Conservation (phyloP, 371 early-diverging fungal genomes). For the Rhizomucor miehei region DNA sequence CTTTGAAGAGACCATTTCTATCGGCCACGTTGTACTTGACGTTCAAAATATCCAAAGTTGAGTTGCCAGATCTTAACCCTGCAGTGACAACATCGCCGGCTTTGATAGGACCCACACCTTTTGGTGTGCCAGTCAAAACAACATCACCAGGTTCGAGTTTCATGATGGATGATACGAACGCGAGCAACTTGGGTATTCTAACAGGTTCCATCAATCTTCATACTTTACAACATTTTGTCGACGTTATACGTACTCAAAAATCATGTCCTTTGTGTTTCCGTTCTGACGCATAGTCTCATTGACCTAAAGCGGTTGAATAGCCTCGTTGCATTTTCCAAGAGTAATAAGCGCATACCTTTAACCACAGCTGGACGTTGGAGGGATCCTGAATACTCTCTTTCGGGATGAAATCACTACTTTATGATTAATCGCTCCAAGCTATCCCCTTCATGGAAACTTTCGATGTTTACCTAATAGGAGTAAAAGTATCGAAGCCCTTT, state of each 20-base stretch:
- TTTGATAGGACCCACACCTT: constrained; percentile 82
- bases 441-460: no score
- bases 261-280: constrained; percentile 89
- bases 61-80: constrained; percentile 54
- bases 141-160: constrained; percentile 81
- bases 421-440: no score
- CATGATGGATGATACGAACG: constrained; percentile 82
- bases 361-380: constrained; percentile 73
- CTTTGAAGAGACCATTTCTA: constrained; percentile 37
- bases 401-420: constrained; percentile 72
- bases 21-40: constrained; percentile 36
- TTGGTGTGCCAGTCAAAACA: constrained; percentile 82
- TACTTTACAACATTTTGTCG: background rate
- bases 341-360: constrained; percentile 53
- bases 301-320: constrained; percentile 27
- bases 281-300: constrained; percentile 77
- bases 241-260: constrained; percentile 66
- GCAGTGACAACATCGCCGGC: constrained; percentile 78
- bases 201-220: no score
- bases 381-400: constrained; percentile 69
- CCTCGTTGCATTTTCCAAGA: background rate
- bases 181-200: constrained; percentile 61
- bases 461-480: constrained; percentile 70
- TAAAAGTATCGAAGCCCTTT: constrained; percentile 95
- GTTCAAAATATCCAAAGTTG: constrained; percentile 24